Conservation (phyloP, 805 yeast species). For the Sugiyamaella chiloensis region DNA sequence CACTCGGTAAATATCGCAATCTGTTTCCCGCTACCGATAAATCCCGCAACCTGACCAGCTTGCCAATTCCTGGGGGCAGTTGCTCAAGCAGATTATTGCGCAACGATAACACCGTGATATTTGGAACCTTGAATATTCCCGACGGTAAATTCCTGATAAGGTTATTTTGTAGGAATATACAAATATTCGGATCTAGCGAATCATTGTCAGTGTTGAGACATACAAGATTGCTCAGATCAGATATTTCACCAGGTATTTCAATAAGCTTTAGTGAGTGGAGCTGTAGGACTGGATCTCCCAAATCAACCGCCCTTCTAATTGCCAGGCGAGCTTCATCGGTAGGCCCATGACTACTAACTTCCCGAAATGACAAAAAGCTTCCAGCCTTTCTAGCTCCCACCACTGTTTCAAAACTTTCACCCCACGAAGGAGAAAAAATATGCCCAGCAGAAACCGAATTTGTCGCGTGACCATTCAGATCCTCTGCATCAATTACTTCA, state of each 20-base stretch:
- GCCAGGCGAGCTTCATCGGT: constrained; percentile 5
- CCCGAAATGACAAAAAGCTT: constrained; percentile 1
- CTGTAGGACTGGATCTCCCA: constrained; percentile 18
- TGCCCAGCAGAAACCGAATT: not conserved
- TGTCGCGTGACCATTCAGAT: not conserved
- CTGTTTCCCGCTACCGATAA: constrained; percentile 36
- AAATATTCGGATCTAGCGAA: constrained; percentile 27
- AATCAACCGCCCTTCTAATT: constrained; percentile 20
- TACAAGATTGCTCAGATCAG: constrained; percentile 33
- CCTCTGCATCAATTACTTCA: not conserved
- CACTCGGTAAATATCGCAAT: constrained; percentile 35
- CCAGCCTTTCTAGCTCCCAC: not conserved
- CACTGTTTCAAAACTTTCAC: not conserved
- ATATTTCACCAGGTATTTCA: constrained; percentile 35
- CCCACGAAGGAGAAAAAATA: not conserved
- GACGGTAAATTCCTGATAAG: constrained; percentile 28
- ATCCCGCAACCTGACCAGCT: constrained; percentile 32
- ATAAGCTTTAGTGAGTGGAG: constrained; percentile 26
- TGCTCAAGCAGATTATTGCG: constrained; percentile 32
- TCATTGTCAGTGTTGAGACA: constrained; percentile 16
- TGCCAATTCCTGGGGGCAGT: constrained; percentile 34
- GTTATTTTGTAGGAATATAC: constrained; percentile 33
- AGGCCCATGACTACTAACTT: not conserved
- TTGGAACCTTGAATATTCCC: constrained; percentile 31
- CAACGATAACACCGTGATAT: constrained; percentile 35